Base-by-base conservation (phyloP, 768 basidiomycete genomes). In the Clavulina sp. region DNA sequence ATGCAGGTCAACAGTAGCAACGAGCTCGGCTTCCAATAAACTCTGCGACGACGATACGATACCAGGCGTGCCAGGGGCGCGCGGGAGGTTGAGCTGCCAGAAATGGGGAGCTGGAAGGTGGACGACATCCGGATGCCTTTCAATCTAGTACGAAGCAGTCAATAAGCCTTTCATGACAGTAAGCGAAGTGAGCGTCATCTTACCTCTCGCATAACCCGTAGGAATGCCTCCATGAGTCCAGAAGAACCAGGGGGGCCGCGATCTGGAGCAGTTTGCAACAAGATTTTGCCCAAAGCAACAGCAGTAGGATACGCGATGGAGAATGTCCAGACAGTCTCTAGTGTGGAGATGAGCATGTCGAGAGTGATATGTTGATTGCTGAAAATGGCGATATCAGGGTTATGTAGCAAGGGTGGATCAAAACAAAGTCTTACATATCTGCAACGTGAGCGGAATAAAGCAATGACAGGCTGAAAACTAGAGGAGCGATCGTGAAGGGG, bases 251-350 rank as follows among this genome's bases (percentile, higher is more conserved):
- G 62, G 3, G 72, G 55, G 1, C 76, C 74, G n/a, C 79, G 63
- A 9, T 70, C 67, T 2, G 92, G 92, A 0, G 88, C 77, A 0
- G 95, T 97, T 65, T 97, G 95, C 13, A 97, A 64, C 2, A 99
- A 69, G 1, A 89, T 80, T 4, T 80, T 78, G 2, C 88, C 93
- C 9, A 93, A 81, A 0, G 85, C 76, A 7, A 80, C 71, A 36
- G 80, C 87, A 0, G 91, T 82, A 1, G 80, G 77, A 62, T 91
- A 93, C 0, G 95, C 84, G 23, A 92, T 72, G 34, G 76, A 74
- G 63, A 84, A 84, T 3, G 89, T 93, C 16, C 84, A 67, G 7
- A 80, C 61, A 0, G 89, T 81, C 50, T 89, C 77, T 4, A 83
- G 56, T 4, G 77, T 73, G 0, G 95, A 87, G 36, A 95, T 68